phyloP scores from a whole-genome alignment of 306 rosid species.

The Fragaria ananassa region DNA sequence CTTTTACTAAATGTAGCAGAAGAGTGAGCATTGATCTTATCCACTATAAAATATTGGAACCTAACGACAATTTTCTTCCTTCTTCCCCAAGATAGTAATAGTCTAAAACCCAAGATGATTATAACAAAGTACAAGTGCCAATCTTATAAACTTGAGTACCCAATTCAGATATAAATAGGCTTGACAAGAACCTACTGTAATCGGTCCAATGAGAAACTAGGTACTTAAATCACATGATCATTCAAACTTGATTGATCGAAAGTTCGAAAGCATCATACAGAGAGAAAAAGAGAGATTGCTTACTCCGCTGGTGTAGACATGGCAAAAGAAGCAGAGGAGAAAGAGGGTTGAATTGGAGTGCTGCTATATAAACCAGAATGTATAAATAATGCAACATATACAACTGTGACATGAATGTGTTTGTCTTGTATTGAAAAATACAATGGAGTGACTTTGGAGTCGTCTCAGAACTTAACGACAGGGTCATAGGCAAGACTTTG shows the following conservation, averaged over 20 bases:
- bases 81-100: not conserved
- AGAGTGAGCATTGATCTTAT: not conserved
- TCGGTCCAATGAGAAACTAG: slow-evolving; percentile 7
- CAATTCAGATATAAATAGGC: not conserved
- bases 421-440: slow-evolving; percentile 14
- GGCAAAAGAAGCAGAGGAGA: slow-evolving; percentile 17
- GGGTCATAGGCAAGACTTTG: slow-evolving; percentile 4
- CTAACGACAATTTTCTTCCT: not conserved
- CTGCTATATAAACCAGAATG: not conserved
- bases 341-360: not conserved
- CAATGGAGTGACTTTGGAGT: slow-evolving; percentile 11
- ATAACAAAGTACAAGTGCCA: not conserved
- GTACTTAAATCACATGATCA: not conserved
- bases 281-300: slow-evolving; percentile 20
- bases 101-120: not conserved
- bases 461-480: not conserved
- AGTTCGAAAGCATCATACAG: not conserved
- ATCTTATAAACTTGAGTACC: not conserved
- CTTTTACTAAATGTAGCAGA: not conserved
- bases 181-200: not conserved
- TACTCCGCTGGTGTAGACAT: slow-evolving; percentile 82
- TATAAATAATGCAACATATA: not conserved
- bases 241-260: not conserved
- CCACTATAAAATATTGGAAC: not conserved
- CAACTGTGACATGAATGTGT: not conserved